A percentile compares a stretch with the other conserved stretches of the same genome.
phyloP scores from a whole-genome alignment of 2,329 filamentous ascomycete species.

The Sphaerostilbella broomeana region DNA sequence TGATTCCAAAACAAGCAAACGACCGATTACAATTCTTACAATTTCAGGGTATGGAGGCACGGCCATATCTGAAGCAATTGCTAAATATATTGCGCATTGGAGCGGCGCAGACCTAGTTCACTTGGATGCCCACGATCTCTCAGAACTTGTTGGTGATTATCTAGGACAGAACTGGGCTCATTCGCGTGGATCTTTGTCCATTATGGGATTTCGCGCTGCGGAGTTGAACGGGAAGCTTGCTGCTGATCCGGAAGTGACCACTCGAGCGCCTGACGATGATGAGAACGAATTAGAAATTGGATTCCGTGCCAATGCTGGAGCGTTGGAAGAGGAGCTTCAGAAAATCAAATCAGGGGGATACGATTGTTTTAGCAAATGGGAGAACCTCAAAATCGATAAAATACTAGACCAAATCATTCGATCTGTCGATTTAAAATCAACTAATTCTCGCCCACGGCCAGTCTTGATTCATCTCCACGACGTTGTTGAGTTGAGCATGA shows the following conservation, averaged over 20 bases:
- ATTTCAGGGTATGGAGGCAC: slow-evolving; percentile 34
- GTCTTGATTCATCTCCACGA: slow-evolving; percentile 76
- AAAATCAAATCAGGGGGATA: slow-evolving; percentile 34
- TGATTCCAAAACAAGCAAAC: slow-evolving; percentile 28
- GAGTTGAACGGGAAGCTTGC: slow-evolving; percentile 48
- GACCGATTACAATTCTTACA: slow-evolving; percentile 33
- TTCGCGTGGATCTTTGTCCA: slow-evolving; percentile 42
- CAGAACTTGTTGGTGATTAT: slow-evolving; percentile 62
- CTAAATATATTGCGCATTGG: slow-evolving; percentile 55
- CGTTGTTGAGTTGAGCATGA: slow-evolving; percentile 68
- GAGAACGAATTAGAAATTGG: slow-evolving; percentile 29
- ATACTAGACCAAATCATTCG: slow-evolving; percentile 51
- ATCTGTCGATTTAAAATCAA: slow-evolving; percentile 35
- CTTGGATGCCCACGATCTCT: slow-evolving; percentile 63
- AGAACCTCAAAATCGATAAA: slow-evolving; percentile 53
- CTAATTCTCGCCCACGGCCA: slow-evolving; percentile 31
- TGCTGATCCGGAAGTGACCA: slow-evolving; percentile 36
- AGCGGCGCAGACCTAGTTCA: slow-evolving; percentile 61
- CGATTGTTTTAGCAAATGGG: slow-evolving; percentile 45
- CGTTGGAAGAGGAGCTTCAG: slow-evolving; percentile 38
- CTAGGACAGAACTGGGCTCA: slow-evolving; percentile 54
- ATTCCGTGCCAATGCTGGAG: slow-evolving; percentile 21
- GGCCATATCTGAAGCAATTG: slow-evolving; percentile 39
- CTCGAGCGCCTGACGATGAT: slow-evolving; percentile 27
- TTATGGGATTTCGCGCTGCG: slow-evolving; percentile 51